Conservation (phyloP, 805 yeast species). For the Pichia rugopelliculosa region DNA sequence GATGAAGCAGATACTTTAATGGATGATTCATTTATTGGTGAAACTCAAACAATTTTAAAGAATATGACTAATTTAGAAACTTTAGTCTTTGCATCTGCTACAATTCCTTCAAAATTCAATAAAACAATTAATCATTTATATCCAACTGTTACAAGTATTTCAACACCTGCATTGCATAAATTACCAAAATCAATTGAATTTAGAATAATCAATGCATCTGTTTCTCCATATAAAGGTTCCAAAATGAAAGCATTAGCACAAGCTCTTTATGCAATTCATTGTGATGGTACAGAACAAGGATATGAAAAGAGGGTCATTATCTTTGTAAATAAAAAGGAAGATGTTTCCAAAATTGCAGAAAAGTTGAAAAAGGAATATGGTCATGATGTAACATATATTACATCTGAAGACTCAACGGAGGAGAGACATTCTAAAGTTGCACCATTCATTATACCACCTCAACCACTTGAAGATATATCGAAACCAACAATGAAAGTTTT, state of each 20-base stretch:
- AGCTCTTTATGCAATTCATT: conserved; percentile 74
- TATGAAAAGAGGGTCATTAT: conserved; percentile 73
- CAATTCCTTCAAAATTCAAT: conserved; percentile 75
- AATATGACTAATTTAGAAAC: conserved; percentile 47
- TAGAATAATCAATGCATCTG: conserved; percentile 65
- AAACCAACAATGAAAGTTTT: conserved; percentile 51
- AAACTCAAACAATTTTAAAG: conserved; percentile 50
- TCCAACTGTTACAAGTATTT: conserved; percentile 58
- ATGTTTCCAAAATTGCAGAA: conserved; percentile 51
- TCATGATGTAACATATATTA: conserved; percentile 57
- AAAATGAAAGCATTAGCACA: conserved; percentile 82
- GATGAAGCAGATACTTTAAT: conserved; percentile 94
- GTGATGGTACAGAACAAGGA: conserved; percentile 75
- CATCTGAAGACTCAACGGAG: conserved; percentile 55
- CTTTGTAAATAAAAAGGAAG: conserved; percentile 71
- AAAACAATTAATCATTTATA: conserved; percentile 50
- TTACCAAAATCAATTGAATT: conserved; percentile 72
- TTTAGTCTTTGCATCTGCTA: conserved; percentile 78
- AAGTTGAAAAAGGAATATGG: conserved; percentile 42
- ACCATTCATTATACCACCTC: conserved; percentile 60
- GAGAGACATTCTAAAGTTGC: conserved; percentile 52
- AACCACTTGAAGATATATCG: conserved; percentile 29
- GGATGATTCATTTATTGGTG: conserved; percentile 70
- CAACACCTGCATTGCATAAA: conserved; percentile 78
- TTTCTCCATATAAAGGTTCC: conserved; percentile 77